A percentile compares a stretch with the other conserved stretches of the same genome.
phyloP scores from a whole-genome alignment of 495 filamentous ascomycete species.

The Terfezia boudieri region DNA sequence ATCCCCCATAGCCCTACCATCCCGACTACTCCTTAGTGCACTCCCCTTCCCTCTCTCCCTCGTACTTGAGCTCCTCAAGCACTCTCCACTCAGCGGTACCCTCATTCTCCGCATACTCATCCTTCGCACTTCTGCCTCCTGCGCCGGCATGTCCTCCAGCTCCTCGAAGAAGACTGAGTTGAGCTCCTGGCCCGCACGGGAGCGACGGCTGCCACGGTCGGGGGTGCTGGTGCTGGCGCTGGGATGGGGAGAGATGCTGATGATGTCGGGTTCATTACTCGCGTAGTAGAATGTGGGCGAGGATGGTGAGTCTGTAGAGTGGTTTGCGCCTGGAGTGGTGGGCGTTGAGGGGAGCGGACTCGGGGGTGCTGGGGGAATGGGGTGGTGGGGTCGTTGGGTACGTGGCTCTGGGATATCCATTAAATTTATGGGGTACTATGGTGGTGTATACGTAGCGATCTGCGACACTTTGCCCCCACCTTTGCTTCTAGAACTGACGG shows the following conservation, averaged over 20 bases:
- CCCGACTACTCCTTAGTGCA: not conserved
- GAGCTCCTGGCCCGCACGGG: not conserved
- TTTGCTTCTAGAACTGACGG: too few relatives aligned
- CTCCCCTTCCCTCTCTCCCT: constrained; percentile 1
- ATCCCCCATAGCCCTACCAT: not conserved
- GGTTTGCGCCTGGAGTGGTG: not conserved
- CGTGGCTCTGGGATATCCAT: too few relatives aligned
- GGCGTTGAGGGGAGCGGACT: too few relatives aligned
- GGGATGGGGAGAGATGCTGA: not conserved
- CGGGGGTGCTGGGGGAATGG: too few relatives aligned
- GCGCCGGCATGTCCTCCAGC: not conserved
- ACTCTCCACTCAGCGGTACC: not conserved
- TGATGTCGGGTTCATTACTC: not conserved
- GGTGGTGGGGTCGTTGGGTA: too few relatives aligned
- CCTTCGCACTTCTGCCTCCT: not conserved
- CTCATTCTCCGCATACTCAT: not conserved
- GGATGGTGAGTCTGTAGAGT: not conserved
- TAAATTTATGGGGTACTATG: too few relatives aligned
- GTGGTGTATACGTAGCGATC: too few relatives aligned
- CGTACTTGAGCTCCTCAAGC: not conserved
- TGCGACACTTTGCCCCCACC: too few relatives aligned
- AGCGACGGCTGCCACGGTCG: not conserved
- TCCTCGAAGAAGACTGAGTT: not conserved
- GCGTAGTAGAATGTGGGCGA: not conserved
- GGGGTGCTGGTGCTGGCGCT: not conserved